Base-by-base conservation (phyloP, 2,329 filamentous ascomycete species). In the Aplosporella prunicola region DNA sequence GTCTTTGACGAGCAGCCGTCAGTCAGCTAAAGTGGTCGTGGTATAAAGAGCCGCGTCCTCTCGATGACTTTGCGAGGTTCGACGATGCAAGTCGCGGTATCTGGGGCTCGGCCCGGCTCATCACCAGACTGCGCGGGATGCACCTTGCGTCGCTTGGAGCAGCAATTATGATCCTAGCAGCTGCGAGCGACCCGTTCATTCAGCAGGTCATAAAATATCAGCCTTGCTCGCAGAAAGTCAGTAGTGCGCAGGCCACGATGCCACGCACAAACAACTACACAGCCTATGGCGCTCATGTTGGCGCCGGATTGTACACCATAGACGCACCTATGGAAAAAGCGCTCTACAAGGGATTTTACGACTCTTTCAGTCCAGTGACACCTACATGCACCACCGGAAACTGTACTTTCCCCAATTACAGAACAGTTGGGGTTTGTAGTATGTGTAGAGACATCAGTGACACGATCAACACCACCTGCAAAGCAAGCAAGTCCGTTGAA, bases 21-120 rank as follows among this genome's bases (percentile, higher is more conserved):
- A 33, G 31, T 9, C 31, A 33, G 14, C 11, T 33, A 15, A 33
- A 33, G 13, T 33, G 31, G 31, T 25, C 31, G 14, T 33, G 31
- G 31, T 33, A 33, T 22, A 33, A 16, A 8, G 20, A 33, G 6
- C 14, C 31, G 3, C 31, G 16, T 4, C 31, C 31, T 15, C 31
- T 33, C 14, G 9, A 33, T 23, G 31, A 33, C n/a, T 24, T 33
- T 5, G 31, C 31, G 13, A 16, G 20, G 22, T 33, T 33, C 20
- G 31, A 33, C 20, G 9, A 33, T 23, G 31, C 31, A 3, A 33
- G 31, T 22, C 20, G 31, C 9, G 31, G 31, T 6, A 9, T 33
- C 6, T 33, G 31, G 31, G 31, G 31, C 2, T 33, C 31, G 4
- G 9, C 25, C 20, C 23, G 18, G 20, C 17, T 33, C 20, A 33